These are phyloP conservation scores for Pelagomonas calceolata DNA, from an alignment of 108 stramenopile species.

Conservation along the genomic window DNA sequence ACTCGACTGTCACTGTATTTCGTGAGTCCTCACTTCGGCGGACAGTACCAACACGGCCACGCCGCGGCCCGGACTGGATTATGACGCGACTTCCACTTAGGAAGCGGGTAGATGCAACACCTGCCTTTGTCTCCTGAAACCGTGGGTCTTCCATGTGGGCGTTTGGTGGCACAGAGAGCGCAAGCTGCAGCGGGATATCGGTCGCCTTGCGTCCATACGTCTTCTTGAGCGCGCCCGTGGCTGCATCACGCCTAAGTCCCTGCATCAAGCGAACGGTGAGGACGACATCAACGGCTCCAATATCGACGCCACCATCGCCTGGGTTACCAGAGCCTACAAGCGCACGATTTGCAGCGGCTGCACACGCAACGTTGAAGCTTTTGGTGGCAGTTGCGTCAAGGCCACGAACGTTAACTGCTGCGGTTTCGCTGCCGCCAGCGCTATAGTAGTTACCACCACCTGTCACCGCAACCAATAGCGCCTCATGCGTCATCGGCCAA, in stretches of 20 bases:
- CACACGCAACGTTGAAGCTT: too few species aligned
- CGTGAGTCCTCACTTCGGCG: conserved; percentile 28
- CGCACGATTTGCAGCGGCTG: too few species aligned
- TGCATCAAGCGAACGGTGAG: conserved; percentile 75
- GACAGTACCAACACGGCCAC: conserved; percentile 37
- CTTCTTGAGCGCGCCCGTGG: conserved; percentile 73
- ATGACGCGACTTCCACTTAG: conserved; percentile 62
- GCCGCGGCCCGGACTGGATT: conserved; percentile 42
- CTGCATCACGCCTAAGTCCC: conserved; percentile 75
- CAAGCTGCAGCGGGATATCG: conserved; percentile 84
- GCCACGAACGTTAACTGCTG: too few species aligned
- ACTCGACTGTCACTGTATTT: conserved; percentile 57
- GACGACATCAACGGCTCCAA: conserved; percentile 71
- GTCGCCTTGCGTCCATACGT: conserved; percentile 82
- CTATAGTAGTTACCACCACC: too few species aligned
- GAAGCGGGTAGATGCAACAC: conserved; percentile 44
- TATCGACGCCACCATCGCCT: conserved; percentile 53
- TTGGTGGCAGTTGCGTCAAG: too few species aligned
- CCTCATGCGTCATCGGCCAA: conserved; percentile 98
- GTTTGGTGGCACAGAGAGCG: conserved; percentile 64
- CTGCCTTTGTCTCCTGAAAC: conserved; percentile 51
- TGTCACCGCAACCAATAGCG: not conserved
- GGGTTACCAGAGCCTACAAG: conserved; percentile 14
- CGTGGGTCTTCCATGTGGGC: conserved; percentile 72
- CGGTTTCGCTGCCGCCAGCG: too few species aligned